phyloP scores from a whole-genome alignment of 306 rosid genomes.

The Aeschynomene evenia region DNA sequence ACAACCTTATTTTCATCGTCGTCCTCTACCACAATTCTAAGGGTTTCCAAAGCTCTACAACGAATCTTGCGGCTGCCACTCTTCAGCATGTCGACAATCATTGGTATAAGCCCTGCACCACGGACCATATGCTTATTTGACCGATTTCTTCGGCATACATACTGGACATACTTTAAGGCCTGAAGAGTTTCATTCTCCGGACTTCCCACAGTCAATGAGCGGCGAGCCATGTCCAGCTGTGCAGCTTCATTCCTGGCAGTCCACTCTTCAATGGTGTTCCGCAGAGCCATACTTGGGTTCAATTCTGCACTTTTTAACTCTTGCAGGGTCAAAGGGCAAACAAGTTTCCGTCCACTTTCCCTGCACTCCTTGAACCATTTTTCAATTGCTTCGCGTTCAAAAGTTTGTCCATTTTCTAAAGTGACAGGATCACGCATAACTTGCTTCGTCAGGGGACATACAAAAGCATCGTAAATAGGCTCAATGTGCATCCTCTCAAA shows the following conservation, averaged over 20 bases:
- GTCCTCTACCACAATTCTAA: conserved; percentile 73
- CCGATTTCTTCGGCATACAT: conserved; percentile 66
- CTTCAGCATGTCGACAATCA: conserved; percentile 86
- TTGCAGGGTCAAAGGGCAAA: conserved; percentile 75
- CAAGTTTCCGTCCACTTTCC: conserved; percentile 78
- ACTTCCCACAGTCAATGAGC: conserved; percentile 61
- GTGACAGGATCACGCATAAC: conserved; percentile 96
- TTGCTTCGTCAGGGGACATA: conserved; percentile 91
- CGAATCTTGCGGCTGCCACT: conserved; percentile 78
- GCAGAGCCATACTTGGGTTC: conserved; percentile 94
- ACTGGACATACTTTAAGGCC: conserved; percentile 68
- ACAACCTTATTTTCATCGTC: conserved; percentile 87
- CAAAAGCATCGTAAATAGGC: conserved; percentile 87
- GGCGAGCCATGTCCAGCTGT: conserved; percentile 91
- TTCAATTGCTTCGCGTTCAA: conserved; percentile 90
- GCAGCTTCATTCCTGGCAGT: conserved; percentile 92
- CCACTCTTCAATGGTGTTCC: conserved; percentile 99
- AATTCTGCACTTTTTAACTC: conserved; percentile 64
- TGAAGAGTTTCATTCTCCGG: conserved; percentile 70
- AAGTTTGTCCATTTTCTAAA: conserved; percentile 84
- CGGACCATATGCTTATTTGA: conserved; percentile 66
- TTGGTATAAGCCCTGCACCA: conserved; percentile 76
- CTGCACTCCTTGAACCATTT: conserved; percentile 93
- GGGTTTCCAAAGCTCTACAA: conserved; percentile 82
- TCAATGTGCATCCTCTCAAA: conserved; percentile 77